These are phyloP conservation scores for Podila epigama DNA, from an alignment of 192 early-diverging fungal genomes.

Conservation along the genomic window DNA sequence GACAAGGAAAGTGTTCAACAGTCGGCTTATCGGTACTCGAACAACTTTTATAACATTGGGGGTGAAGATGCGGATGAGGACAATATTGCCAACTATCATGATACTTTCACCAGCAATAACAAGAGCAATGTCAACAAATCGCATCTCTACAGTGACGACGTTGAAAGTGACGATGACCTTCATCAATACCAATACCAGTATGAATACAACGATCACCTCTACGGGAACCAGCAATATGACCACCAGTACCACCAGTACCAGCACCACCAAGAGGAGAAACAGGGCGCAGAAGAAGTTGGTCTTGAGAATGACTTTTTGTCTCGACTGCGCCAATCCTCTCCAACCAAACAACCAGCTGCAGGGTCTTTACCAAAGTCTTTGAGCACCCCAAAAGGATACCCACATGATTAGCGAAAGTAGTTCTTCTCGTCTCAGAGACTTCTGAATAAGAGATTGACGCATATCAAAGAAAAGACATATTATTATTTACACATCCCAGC, in stretches of 20 bases:
- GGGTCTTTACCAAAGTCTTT: neutral
- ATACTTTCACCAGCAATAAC: neutral
- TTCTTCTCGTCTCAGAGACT: conserved; percentile 24
- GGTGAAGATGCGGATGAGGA: conserved; percentile 23
- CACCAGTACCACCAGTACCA: neutral
- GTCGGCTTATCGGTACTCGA: conserved; percentile 16
- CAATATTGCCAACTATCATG: conserved; percentile 3
- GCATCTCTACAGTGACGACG: neutral
- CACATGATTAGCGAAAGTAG: conserved; percentile 33
- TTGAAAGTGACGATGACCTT: neutral
- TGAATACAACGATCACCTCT: neutral
- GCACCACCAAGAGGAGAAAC: neutral
- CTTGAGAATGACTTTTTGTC: conserved; percentile 35
- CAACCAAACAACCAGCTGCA: neutral
- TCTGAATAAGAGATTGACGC: conserved; percentile 46
- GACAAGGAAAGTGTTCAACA: neutral
- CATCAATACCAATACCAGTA: neutral
- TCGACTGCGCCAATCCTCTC: conserved; percentile 12
- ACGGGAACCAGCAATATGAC: neutral
- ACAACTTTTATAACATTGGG: conserved; percentile 25
- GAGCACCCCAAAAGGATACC: conserved; percentile 34
- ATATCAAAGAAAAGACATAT: too few species aligned
- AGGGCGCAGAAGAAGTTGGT: neutral
- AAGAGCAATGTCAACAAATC: neutral
- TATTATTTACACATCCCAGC: too few species aligned